Evolutionary conservation across 306 rosid species (phyloP), one percentile per base, ranked within the genome.

Genomic region (Benincasa hispida): DNA sequence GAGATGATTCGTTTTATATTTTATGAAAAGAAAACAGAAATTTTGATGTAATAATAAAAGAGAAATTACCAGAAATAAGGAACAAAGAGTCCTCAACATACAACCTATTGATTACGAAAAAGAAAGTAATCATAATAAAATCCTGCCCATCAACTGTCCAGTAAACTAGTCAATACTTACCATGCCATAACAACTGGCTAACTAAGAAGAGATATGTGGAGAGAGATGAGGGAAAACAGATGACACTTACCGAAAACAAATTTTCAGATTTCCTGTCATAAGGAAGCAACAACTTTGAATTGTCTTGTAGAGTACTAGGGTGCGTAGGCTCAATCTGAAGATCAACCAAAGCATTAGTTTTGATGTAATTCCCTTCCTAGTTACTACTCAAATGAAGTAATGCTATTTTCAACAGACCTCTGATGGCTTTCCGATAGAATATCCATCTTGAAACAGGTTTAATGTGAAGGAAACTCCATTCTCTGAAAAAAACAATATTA

Each of bases 261-360:
- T 86, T 88, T 85, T 95, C 99, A 27, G 98, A 90, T 12, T 89
- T 80, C 85, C 96, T 87, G 80, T 90, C 99, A 85, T 95, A 95
- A 25, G 98, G 99, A 80, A 87, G 98, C 77, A 94, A 84, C 83
- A 83, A 77, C 90, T 95, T 95, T 2, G 86, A 89, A 76, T 80
- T 83, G 74, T 89, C 92, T 79, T 89, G 91, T 82, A 74, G 77
- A 37, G 84, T 75, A 21, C 81, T 60, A 54, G 84, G 92, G 79
- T 83, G 82, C 3, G 83, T 61, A 21, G 74, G 84, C 57, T 81
- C 97, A 79, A 85, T 90, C 99, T 95, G 91, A 62, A 88, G 78
- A 82, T 78, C 59, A 82, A 81, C 56, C 53, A 45, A 85, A 42
- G 77, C 35, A 82, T 72, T 10, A 72, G 30, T 48, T 53, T 28